A percentile compares a stretch with the other conserved stretches of the same genome.
Evolutionary conservation across 352 stramenopile species (phyloP).

Genomic region (Poterioochromonas sp.): DNA sequence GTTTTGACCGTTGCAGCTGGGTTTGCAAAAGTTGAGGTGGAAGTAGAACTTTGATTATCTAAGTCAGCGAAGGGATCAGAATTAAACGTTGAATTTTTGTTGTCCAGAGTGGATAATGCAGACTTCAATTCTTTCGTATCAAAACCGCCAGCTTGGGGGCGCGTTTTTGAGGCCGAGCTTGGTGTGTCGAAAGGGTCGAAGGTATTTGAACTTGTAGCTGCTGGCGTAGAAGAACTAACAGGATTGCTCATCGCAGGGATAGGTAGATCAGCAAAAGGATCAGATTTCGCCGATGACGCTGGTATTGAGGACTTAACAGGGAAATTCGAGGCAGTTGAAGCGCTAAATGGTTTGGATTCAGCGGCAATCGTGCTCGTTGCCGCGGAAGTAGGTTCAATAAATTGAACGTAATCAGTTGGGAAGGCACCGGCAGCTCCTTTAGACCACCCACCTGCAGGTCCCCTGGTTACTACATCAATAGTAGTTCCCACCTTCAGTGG

Average conservation of each 20-base stretch:
- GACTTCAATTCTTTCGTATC: neutral
- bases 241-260: no score
- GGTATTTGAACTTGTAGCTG: neutral
- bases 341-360: neutral
- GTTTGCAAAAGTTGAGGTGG: neutral
- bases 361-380: neutral
- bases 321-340: no score
- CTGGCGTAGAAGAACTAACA: neutral
- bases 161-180: no score
- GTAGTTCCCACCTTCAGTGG: neutral
- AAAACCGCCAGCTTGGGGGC: no score
- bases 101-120: neutral
- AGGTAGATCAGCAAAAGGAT: no score
- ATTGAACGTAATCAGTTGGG: slow-evolving; percentile 33
- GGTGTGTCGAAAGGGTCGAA: no score
- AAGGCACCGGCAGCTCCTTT: slow-evolving; percentile 20
- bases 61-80: neutral
- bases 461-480: neutral
- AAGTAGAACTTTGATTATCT: neutral
- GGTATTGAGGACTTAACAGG: no score
- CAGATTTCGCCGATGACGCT: no score
- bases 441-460: slow-evolving; percentile 6
- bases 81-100: neutral
- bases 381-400: neutral
- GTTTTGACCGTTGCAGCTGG: neutral